Evolutionary conservation across 2,329 filamentous ascomycete genomes (phyloP).

Genomic region (Fusarium sublunatum): DNA sequence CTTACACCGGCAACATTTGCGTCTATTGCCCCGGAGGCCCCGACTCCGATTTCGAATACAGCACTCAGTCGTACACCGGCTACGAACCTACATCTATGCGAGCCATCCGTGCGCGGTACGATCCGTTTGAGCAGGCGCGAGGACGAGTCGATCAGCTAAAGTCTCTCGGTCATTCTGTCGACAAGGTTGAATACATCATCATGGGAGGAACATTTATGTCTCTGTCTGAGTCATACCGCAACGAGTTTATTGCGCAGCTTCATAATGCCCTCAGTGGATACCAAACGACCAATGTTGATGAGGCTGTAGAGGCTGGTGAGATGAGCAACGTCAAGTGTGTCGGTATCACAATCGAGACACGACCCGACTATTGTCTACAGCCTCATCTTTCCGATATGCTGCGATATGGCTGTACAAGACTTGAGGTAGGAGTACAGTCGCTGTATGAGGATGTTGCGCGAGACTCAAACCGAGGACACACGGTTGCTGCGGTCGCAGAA

Average conservation of each 20-base stretch:
- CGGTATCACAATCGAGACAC: slow-evolving; percentile 97
- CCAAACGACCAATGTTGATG: slow-evolving; percentile 92
- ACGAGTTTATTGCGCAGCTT: slow-evolving; percentile 93
- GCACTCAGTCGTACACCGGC: slow-evolving; percentile 97
- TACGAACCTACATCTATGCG: slow-evolving; percentile 99
- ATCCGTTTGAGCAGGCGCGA: slow-evolving; percentile 96
- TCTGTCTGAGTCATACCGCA: slow-evolving; percentile 85
- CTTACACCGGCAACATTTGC: slow-evolving; percentile 98
- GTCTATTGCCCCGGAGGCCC: slow-evolving; percentile 98
- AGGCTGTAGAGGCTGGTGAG: slow-evolving; percentile 92
- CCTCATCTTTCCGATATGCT: slow-evolving; percentile 97
- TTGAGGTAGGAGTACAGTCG: slow-evolving; percentile 96
- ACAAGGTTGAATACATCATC: slow-evolving; percentile 99
- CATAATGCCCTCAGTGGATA: slow-evolving; percentile 98
- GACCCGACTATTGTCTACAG: slow-evolving; percentile 95
- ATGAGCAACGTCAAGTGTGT: slow-evolving; percentile 99
- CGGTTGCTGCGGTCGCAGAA: slow-evolving; percentile 92
- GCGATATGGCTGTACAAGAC: slow-evolving; percentile 93
- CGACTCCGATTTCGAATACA: slow-evolving; percentile 99
- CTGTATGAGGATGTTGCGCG: slow-evolving; percentile 98
- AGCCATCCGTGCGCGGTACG: slow-evolving; percentile 94
- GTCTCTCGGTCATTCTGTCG: slow-evolving; percentile 92
- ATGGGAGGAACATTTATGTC: slow-evolving; percentile 99
- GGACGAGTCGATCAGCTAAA: slow-evolving; percentile 97
- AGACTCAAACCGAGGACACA: slow-evolving; percentile 97